These are phyloP conservation scores for Aspergillus ellipticus DNA, from an alignment of 495 filamentous ascomycete species.

Conservation along the genomic window DNA sequence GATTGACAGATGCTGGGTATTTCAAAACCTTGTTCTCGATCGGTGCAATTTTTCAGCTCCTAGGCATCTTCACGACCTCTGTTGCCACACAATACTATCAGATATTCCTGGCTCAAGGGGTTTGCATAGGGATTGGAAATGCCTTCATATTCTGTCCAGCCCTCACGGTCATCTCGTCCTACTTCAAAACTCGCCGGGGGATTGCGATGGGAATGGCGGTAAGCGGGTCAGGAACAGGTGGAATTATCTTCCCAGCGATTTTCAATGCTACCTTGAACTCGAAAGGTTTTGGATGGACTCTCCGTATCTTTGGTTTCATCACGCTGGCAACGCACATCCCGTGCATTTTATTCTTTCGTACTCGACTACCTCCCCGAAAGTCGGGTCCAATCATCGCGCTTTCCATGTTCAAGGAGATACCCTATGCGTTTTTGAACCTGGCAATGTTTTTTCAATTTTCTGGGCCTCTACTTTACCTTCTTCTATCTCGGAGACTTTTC, in stretches of 20 bases:
- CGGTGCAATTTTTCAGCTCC: slow-evolving; percentile 46
- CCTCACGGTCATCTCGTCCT: slow-evolving; percentile 57
- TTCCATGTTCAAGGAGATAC: slow-evolving; percentile 53
- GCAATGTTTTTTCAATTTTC: slow-evolving; percentile 55
- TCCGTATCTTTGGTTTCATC: slow-evolving; percentile 63
- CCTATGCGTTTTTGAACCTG: slow-evolving; percentile 58
- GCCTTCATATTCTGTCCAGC: slow-evolving; percentile 60
- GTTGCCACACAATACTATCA: slow-evolving; percentile 48
- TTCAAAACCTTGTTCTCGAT: slow-evolving; percentile 44
- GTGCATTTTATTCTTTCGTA: slow-evolving; percentile 41
- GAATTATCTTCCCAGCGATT: slow-evolving; percentile 63
- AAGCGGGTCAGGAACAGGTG: slow-evolving; percentile 60
- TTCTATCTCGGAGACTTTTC: slow-evolving; percentile 60
- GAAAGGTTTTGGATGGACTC: slow-evolving; percentile 69
- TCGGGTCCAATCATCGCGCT: slow-evolving; percentile 55
- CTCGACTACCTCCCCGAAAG: slow-evolving; percentile 55
- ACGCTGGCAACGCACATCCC: slow-evolving; percentile 48
- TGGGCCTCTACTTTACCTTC: slow-evolving; percentile 62
- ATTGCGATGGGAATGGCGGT: slow-evolving; percentile 61
- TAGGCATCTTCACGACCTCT: slow-evolving; percentile 58
- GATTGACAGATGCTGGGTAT: slow-evolving; percentile 56
- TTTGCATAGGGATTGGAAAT: slow-evolving; percentile 61
- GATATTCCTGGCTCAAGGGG: slow-evolving; percentile 59
- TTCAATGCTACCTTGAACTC: slow-evolving; percentile 55
- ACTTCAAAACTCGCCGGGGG: slow-evolving; percentile 57